These are phyloP conservation scores for Aspergillus nomiae DNA, from an alignment of 2,329 filamentous ascomycete species.

Conservation along the genomic window DNA sequence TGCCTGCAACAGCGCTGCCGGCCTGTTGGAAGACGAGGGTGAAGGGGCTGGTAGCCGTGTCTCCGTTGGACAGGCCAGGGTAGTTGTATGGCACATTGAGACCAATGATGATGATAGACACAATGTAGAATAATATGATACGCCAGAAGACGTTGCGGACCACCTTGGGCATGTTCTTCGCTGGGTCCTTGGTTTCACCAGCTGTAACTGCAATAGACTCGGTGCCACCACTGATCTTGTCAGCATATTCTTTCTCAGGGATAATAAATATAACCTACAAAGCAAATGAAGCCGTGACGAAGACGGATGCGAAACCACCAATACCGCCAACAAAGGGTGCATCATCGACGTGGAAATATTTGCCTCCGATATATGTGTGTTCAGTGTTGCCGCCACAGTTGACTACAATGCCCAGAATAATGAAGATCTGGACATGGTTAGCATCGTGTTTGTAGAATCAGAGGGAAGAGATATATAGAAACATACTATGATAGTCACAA, in stretches of 20 bases:
- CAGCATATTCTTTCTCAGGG: slow-evolving; percentile 1
- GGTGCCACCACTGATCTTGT: slow-evolving; percentile 53
- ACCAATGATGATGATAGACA: slow-evolving; percentile 57
- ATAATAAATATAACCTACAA: slow-evolving; percentile 39
- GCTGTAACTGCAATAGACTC: slow-evolving; percentile 68
- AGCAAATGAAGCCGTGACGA: slow-evolving; percentile 64
- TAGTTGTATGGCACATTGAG: slow-evolving; percentile 62
- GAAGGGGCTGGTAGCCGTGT: slow-evolving; percentile 54
- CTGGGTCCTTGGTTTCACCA: slow-evolving; percentile 65
- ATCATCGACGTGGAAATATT: slow-evolving; percentile 60
- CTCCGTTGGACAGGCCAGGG: slow-evolving; percentile 45
- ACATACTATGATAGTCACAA: slow-evolving; percentile 44
- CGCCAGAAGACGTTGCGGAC: slow-evolving; percentile 69
- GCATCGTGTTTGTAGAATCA: slow-evolving; percentile 37
- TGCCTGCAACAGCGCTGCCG: slow-evolving; percentile 57
- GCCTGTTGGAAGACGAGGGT: slow-evolving; percentile 64
- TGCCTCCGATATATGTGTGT: slow-evolving; percentile 59
- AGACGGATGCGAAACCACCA: slow-evolving; percentile 66
- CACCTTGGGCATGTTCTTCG: slow-evolving; percentile 62
- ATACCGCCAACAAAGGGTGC: slow-evolving; percentile 68
- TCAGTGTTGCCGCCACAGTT: slow-evolving; percentile 59
- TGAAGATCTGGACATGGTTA: slow-evolving; percentile 53
- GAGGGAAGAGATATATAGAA: too few species aligned
- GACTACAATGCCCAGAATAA: slow-evolving; percentile 63
- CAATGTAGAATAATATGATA: slow-evolving; percentile 58